These are phyloP conservation scores for Pichia sp. DNA, from an alignment of 1,139 yeast species.

Conservation along the genomic window DNA sequence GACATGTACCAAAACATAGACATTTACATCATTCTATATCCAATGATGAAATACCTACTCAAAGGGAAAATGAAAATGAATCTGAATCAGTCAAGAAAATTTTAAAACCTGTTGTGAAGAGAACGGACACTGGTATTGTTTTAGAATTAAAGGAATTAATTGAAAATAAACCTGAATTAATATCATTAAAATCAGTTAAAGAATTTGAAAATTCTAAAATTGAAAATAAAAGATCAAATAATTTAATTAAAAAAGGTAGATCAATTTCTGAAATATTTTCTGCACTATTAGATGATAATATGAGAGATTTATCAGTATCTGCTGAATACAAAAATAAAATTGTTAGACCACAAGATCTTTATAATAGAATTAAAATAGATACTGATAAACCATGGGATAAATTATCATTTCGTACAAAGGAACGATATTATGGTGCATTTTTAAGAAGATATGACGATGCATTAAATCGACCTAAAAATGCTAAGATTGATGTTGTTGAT, in stretches of 20 bases:
- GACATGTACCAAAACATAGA: constrained; percentile 15
- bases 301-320: constrained; percentile 24
- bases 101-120: constrained; percentile 14
- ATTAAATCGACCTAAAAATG: constrained; percentile 17
- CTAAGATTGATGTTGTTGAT: constrained; percentile 14
- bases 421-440: constrained; percentile 27
- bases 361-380: constrained; percentile 21
- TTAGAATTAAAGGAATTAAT: constrained; percentile 16
- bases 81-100: constrained; percentile 3
- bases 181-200: constrained; percentile 6
- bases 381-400: constrained; percentile 23
- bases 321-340: constrained; percentile 25
- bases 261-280: constrained; percentile 23
- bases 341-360: constrained; percentile 26
- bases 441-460: constrained; percentile 24
- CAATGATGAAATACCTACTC: background rate
- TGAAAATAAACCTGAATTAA: constrained; percentile 14
- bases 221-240: background rate
- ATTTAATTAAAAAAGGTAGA: constrained; percentile 6
- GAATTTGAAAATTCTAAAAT: background rate
- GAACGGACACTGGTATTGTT: constrained; percentile 11
- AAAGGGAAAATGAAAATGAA: background rate
- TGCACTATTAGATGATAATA: constrained; percentile 23
- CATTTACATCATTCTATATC: constrained; percentile 2
- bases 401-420: constrained; percentile 19